Percentiles rank a stretch among this genome's conserved stretches.
phyloP scores from a whole-genome alignment of 2,329 filamentous ascomycete genomes.

The Didymella arachidicola region DNA sequence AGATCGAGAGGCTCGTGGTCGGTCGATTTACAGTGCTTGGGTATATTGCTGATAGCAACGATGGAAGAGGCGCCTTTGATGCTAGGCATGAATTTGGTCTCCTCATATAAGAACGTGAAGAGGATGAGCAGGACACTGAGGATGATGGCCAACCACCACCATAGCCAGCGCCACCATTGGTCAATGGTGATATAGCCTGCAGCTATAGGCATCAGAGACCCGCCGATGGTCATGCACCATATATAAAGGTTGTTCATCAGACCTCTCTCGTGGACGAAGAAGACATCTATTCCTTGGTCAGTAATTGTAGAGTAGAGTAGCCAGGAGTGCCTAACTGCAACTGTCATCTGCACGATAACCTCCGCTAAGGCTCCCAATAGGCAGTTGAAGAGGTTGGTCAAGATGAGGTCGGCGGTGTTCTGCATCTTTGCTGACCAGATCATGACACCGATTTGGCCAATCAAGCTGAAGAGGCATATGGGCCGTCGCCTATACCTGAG shows the following conservation, averaged over 20 bases:
- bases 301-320: not conserved
- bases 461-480: constrained; percentile 55
- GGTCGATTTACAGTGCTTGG: not conserved
- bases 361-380: constrained; percentile 56
- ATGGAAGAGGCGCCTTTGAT: constrained; percentile 18
- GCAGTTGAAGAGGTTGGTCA: constrained; percentile 55
- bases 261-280: constrained; percentile 59
- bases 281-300: constrained; percentile 45
- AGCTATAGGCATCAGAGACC: constrained; percentile 52
- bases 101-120: constrained; percentile 58
- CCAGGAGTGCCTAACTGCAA: constrained; percentile 43
- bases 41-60: not conserved
- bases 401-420: constrained; percentile 55
- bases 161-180: constrained; percentile 62
- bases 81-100: constrained; percentile 25
- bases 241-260: constrained; percentile 58
- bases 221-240: constrained; percentile 49
- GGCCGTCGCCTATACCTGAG: constrained; percentile 58
- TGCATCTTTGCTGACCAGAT: constrained; percentile 57
- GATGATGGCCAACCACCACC: constrained; percentile 53
- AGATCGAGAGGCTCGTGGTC: constrained; percentile 10
- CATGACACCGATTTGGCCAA: constrained; percentile 48
- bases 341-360: constrained; percentile 57
- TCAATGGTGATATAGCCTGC: constrained; percentile 53
- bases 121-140: constrained; percentile 39